A percentile compares a stretch with the other conserved stretches of the same genome.
Evolutionary conservation across 2,329 filamentous ascomycete genomes (phyloP).

Genomic region (Tolypocladium ophioglossoides): DNA sequence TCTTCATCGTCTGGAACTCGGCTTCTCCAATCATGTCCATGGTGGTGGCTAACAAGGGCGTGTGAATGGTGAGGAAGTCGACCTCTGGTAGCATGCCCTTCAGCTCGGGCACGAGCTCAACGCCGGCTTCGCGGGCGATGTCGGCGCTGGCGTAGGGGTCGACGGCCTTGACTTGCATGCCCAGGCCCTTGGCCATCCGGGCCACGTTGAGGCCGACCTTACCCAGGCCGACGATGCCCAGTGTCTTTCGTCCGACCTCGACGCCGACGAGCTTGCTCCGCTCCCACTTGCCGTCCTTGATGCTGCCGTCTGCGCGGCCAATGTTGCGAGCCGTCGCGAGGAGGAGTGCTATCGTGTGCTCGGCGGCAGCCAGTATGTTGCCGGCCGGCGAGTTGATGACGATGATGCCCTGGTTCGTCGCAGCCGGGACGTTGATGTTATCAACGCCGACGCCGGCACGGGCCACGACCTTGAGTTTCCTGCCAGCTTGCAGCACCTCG

Average conservation of each 20-base stretch:
- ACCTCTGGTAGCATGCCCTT: conserved; percentile 50
- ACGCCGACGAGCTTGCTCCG: conserved; percentile 63
- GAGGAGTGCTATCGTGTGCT: conserved; percentile 66
- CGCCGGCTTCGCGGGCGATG: conserved; percentile 58
- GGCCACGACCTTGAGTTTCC: conserved; percentile 65
- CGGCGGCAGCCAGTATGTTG: conserved; percentile 71
- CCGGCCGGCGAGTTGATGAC: conserved; percentile 73
- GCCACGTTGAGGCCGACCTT: conserved; percentile 77
- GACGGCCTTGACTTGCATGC: conserved; percentile 64
- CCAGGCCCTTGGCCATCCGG: conserved; percentile 65
- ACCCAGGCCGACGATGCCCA: conserved; percentile 70
- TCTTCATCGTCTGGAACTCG: conserved; percentile 63
- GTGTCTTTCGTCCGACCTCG: conserved; percentile 66
- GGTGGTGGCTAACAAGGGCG: conserved; percentile 67
- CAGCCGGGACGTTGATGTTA: conserved; percentile 67
- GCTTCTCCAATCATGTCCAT: conserved; percentile 58
- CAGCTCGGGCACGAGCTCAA: conserved; percentile 48
- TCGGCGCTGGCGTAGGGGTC: conserved; percentile 69
- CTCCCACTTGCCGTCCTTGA: conserved; percentile 69
- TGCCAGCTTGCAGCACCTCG: conserved; percentile 52
- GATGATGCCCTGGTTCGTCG: conserved; percentile 63
- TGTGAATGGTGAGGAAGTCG: conserved; percentile 75
- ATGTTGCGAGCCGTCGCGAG: conserved; percentile 67
- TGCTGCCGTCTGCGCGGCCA: conserved; percentile 54
- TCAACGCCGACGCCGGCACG: conserved; percentile 75